Evolutionary conservation across 768 basidiomycete species (phyloP), one percentile per base, ranked within the genome.

Genomic region (Daedalea quercina): DNA sequence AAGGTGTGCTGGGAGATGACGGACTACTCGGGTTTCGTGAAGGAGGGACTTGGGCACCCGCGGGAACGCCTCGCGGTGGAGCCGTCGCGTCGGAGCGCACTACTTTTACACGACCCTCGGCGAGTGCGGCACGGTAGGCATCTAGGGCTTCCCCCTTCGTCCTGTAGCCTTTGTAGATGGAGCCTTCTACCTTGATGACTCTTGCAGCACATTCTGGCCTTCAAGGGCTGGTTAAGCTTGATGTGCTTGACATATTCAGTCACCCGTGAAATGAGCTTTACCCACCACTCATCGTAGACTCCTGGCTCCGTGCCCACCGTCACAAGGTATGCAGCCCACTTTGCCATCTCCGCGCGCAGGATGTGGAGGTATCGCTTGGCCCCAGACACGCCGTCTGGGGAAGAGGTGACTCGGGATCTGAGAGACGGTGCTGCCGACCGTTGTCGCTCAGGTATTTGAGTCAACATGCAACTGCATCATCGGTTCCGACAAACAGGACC

Each of bases 261-360:
- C 23, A 7, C 20, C 4, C 19, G 4, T 11, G 6, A 11, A 31
- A 4, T 31, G 28, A 4, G 15, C 37, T 3, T n/a, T 15, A 56
- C 63, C 42, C 47, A 64, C 65, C 65, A 66, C 19, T 42, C 31
- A n/a, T 44, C 41, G 37, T 60, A 66, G 7, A 66, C 57, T 15
- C 65, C 65, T 12, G 55, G 59, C 52, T 54, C 43, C 3, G 40
- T 61, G 24, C 63, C 65, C 3, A 57, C 56, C 8, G 52, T 57
- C 33, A 64, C 61, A 31, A 58, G 52, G 35, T 66, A 63, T 22
- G 58, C 60, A 11, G 48, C 41, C 22, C 49, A 44, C 31, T 50
- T 54, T 12, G 43, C 35, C 54, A 57, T 52, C 19, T 50, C 41
- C 6, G 51, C 9, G 49, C 9, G n/a, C 34, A 20, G 37, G 46